Evolutionary conservation across 805 yeast genomes (phyloP).

Genomic region (Spathaspora girioi): DNA sequence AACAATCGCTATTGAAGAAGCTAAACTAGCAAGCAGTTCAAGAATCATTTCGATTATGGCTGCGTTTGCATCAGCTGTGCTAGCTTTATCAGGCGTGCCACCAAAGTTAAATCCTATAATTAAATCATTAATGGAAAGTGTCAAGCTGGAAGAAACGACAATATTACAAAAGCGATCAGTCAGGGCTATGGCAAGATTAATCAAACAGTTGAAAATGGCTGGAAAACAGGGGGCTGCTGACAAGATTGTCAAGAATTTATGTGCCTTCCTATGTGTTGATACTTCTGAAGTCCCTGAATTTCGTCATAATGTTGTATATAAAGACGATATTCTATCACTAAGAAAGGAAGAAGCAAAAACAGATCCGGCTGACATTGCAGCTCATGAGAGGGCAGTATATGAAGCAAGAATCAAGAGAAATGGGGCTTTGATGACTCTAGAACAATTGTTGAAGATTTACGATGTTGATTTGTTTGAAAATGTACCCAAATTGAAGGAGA

Average conservation of each 20-base stretch:
- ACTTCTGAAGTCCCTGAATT: slow-evolving; percentile 95
- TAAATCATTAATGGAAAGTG: slow-evolving; percentile 86
- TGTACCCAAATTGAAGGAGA: slow-evolving; percentile 62
- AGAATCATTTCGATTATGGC: slow-evolving; percentile 65
- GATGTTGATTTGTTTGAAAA: slow-evolving; percentile 51
- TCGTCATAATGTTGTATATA: slow-evolving; percentile 53
- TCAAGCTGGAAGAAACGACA: slow-evolving; percentile 68
- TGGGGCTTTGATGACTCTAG: slow-evolving; percentile 76
- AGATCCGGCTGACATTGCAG: slow-evolving; percentile 58
- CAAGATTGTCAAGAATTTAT: slow-evolving; percentile 83
- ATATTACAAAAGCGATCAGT: slow-evolving; percentile 73
- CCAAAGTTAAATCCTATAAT: slow-evolving; percentile 84
- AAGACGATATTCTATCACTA: slow-evolving; percentile 63
- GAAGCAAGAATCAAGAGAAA: slow-evolving; percentile 78
- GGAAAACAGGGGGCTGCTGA: slow-evolving; percentile 76
- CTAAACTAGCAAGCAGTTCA: slow-evolving; percentile 47
- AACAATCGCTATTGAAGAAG: slow-evolving; percentile 61
- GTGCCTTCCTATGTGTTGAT: slow-evolving; percentile 93
- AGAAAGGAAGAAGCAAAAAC: slow-evolving; percentile 71
- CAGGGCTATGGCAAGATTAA: slow-evolving; percentile 58
- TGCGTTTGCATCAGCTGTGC: slow-evolving; percentile 70
- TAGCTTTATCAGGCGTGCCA: slow-evolving; percentile 68
- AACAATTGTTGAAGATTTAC: slow-evolving; percentile 51
- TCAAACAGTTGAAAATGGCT: slow-evolving; percentile 50
- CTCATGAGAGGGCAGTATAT: slow-evolving; percentile 59